These are phyloP conservation scores for Endocladia muricata DNA, from an alignment of 31 red algal genomes.

Conservation along the genomic window DNA sequence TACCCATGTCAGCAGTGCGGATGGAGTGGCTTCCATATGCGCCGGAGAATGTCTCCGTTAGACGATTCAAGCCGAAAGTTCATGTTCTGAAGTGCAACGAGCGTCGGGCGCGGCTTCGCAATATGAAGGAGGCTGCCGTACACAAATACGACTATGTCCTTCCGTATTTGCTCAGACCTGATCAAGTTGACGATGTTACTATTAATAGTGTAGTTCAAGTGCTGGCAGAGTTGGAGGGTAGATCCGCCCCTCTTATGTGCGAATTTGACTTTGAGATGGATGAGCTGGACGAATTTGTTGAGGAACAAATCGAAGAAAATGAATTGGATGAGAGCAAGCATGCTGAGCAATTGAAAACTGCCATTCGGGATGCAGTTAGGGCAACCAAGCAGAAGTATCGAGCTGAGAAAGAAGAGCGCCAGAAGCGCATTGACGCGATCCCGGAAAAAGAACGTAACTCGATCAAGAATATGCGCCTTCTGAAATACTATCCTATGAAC, in stretches of 20 bases:
- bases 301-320: conserved; percentile 65
- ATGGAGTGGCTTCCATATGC: conserved; percentile 89
- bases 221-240: conserved; percentile 71
- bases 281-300: conserved; percentile 80
- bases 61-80: conserved; percentile 53
- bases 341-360: conserved; percentile 41
- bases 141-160: conserved; percentile 96
- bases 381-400: conserved; percentile 68
- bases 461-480: conserved; percentile 71
- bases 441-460: conserved; percentile 70
- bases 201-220: conserved; percentile 83
- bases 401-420: conserved; percentile 54
- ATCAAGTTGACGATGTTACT: conserved; percentile 57
- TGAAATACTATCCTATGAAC: conserved; percentile 95
- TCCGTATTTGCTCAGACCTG: conserved; percentile 80
- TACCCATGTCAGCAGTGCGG: conserved; percentile 80
- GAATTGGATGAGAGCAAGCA: conserved; percentile 53
- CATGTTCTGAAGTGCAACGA: conserved; percentile 89
- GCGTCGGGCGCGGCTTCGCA: conserved; percentile 68
- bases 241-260: conserved; percentile 66
- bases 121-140: conserved; percentile 74
- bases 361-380: conserved; percentile 65
- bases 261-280: conserved; percentile 95
- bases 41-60: conserved; percentile 32
- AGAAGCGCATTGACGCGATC: conserved; percentile 65